These are phyloP conservation scores for Talaromyces sp. DNA, from an alignment of 2,329 filamentous ascomycete genomes.

Conservation along the genomic window DNA sequence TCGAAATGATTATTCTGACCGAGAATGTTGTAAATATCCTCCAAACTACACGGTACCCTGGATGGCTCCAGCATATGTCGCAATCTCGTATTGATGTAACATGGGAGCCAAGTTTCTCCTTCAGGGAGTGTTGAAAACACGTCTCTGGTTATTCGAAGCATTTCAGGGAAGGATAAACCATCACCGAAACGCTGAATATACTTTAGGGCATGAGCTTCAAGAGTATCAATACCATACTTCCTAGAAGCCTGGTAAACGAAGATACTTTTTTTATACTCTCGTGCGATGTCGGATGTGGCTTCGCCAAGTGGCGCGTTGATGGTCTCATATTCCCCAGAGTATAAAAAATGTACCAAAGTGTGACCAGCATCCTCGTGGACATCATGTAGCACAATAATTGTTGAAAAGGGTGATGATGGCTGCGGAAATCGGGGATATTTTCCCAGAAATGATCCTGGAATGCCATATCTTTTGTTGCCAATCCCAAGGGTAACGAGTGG, in stretches of 20 bases:
- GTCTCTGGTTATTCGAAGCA: not conserved
- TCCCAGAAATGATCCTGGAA: not conserved
- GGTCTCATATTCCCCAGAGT: conserved; percentile 14
- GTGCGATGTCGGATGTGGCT: not conserved
- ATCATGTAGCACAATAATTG: conserved; percentile 21
- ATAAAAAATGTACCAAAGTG: conserved; percentile 16
- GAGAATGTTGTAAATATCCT: not conserved
- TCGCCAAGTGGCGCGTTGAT: conserved; percentile 1
- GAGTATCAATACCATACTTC: conserved; percentile 7
- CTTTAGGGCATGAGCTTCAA: conserved; percentile 1
- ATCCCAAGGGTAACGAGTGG: not conserved
- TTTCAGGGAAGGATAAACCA: conserved; percentile 1
- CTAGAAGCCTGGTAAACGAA: conserved; percentile 15
- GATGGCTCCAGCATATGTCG: not conserved
- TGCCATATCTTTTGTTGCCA: not conserved
- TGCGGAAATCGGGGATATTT: not conserved
- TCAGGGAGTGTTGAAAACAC: not conserved
- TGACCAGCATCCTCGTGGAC: conserved; percentile 18
- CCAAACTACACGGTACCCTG: not conserved
- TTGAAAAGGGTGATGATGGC: not conserved
- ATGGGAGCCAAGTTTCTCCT: not conserved
- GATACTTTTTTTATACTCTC: conserved; percentile 14
- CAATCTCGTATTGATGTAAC: not conserved
- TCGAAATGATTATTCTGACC: not conserved
- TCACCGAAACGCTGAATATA: conserved; percentile 14